Conservation (phyloP, 2,329 filamentous ascomycete species). For the Cladosporium halotolerans region DNA sequence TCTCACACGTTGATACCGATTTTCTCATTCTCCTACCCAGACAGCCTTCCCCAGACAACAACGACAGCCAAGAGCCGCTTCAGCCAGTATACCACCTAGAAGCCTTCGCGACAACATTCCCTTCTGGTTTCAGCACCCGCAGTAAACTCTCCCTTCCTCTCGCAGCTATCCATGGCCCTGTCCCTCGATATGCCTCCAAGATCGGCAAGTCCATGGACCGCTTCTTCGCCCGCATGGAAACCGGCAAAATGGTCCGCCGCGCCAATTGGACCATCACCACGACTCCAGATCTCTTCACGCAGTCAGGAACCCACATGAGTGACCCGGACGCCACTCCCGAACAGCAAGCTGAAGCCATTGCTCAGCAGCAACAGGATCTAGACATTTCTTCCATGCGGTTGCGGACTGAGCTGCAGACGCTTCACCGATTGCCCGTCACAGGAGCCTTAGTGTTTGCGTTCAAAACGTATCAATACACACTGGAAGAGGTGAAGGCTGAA, state of each 20-base stretch:
- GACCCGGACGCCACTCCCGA: constrained; percentile 21
- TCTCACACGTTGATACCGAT: constrained; percentile 52
- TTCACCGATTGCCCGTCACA: constrained; percentile 52
- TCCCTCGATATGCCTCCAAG: constrained; percentile 52
- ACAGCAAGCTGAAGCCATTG: constrained; percentile 1
- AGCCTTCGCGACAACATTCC: constrained; percentile 52
- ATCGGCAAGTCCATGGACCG: constrained; percentile 56
- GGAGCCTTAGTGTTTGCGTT: constrained; percentile 55
- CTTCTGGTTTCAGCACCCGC: constrained; percentile 52
- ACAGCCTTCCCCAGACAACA: constrained; percentile 30
- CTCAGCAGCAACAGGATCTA: constrained; percentile 14
- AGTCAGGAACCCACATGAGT: constrained; percentile 38
- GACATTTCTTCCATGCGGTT: constrained; percentile 29
- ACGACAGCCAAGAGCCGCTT: constrained; percentile 55
- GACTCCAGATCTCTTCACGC: constrained; percentile 33
- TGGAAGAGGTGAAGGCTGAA: constrained; percentile 51
- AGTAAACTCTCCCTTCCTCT: constrained; percentile 49
- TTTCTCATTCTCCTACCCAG: constrained; percentile 53
- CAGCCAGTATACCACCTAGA: constrained; percentile 45
- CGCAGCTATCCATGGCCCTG: constrained; percentile 51
- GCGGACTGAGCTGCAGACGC: constrained; percentile 54
- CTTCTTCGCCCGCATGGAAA: constrained; percentile 50
- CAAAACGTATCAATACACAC: constrained; percentile 56
- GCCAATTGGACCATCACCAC: constrained; percentile 49
- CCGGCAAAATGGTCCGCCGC: constrained; percentile 50